These are phyloP conservation scores for Dothistroma septosporum DNA, from an alignment of 2,329 filamentous ascomycete species.

Conservation along the genomic window DNA sequence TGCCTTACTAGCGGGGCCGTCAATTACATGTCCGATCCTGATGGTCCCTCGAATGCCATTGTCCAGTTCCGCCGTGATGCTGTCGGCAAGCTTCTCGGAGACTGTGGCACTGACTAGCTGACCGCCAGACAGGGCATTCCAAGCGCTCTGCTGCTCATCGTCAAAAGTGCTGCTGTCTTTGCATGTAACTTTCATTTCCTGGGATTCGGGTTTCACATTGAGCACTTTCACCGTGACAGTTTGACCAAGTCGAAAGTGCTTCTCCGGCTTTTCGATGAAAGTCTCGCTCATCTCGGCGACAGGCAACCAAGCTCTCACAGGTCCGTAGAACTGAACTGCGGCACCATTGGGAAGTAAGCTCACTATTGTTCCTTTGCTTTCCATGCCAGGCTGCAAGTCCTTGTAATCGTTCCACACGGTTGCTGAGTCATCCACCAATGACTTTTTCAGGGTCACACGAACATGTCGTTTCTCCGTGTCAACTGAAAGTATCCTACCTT, in stretches of 20 bases:
- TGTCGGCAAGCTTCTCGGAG: constrained; percentile 43
- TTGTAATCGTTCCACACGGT: constrained; percentile 73
- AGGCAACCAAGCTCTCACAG: constrained; percentile 79
- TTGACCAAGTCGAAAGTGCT: constrained; percentile 87
- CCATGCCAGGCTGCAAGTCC: constrained; percentile 68
- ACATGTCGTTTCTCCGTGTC: constrained; percentile 72
- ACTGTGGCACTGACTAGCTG: constrained; percentile 70
- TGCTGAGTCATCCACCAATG: constrained; percentile 71
- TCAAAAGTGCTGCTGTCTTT: constrained; percentile 80
- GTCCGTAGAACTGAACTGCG: constrained; percentile 86
- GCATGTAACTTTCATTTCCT: constrained; percentile 81
- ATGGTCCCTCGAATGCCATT: constrained; percentile 74
- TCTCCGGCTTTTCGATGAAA: constrained; percentile 80
- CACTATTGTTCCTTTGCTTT: constrained; percentile 81
- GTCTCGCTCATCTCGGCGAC: constrained; percentile 98
- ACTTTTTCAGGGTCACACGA: constrained; percentile 89
- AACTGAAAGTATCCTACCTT: constrained; percentile 77
- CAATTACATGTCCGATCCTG: constrained; percentile 72
- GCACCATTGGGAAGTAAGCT: constrained; percentile 76
- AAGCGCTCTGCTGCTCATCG: constrained; percentile 67
- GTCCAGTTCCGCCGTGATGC: constrained; percentile 64
- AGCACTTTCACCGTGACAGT: constrained; percentile 88
- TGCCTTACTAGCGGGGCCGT: constrained; percentile 77
- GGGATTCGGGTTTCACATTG: constrained; percentile 66
- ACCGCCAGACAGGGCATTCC: constrained; percentile 70